Base-by-base conservation (phyloP, 768 basidiomycete species). In the Tylopilus cervinicoccineus region DNA sequence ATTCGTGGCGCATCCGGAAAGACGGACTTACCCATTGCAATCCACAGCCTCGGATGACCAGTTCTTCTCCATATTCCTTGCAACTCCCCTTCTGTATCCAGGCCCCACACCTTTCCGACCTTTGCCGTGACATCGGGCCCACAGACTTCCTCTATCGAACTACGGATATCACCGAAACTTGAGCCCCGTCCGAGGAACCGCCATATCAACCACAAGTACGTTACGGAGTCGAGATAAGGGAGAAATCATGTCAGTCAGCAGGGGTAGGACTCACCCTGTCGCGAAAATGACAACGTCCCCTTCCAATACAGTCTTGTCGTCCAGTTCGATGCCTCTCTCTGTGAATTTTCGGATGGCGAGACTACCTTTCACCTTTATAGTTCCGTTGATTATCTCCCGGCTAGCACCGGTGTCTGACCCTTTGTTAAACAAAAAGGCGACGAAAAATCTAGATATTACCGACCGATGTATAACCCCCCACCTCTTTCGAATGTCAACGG, bases 1-100 rank as follows among this genome's bases (percentile, higher is more conserved):
- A 26, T n/a, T 31, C 46, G 1, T n/a, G 8, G 34, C 26, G 10
- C 11, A 6, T 29, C 20, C 20, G 12, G 11, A 45, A 34, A 47
- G 37, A 28, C 12, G 11, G 17, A 45, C 60, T 41, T 39, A 54
- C 65, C 52, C 56, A 59, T 49, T 34, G 55, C 60, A 27, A 65
- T 45, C 60, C 66, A 68, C 27, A 68, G 43, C 39, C 76, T 75
- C 19, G 74, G 58, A 49, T 70, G 57, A 7, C 61, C 64, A 1
- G 58, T 67, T 37, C 58, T 58, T 49, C 61, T 67, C 64, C 62
- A 68, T 13, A 58, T 59, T 0, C 77, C 77, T 17, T 74, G 68
- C 22, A 81, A 56, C 59, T 87, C 83, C 2, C 84, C 82, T 65
- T 90, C 82, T 32, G 70, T 65, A 60, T 84, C 75, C 47, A 88